These are phyloP conservation scores for Penicillium hesseltinei DNA, from an alignment of 2,329 filamentous ascomycete genomes.

Conservation along the genomic window DNA sequence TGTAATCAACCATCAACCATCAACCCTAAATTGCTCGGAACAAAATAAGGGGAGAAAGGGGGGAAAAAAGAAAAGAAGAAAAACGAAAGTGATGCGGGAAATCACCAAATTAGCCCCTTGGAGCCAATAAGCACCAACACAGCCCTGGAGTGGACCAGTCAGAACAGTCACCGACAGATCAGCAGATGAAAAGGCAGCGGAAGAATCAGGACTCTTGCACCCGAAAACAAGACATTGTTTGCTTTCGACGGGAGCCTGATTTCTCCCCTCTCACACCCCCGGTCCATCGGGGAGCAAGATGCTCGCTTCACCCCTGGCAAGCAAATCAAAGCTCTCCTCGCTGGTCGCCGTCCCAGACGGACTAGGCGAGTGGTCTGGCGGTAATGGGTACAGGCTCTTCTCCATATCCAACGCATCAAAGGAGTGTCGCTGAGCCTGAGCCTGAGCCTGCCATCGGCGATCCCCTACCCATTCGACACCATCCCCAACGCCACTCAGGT, in stretches of 20 bases:
- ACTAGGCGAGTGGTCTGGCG: conserved; percentile 28
- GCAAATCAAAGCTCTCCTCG: conserved; percentile 50
- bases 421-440: neutral
- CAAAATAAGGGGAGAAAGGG: neutral
- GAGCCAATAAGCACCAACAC: conserved; percentile 1
- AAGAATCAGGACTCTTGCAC: conserved; percentile 5
- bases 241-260: conserved; percentile 9
- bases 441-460: conserved; percentile 28
- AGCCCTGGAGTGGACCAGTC: neutral
- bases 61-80: neutral
- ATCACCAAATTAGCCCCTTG: neutral
- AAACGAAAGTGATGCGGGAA: neutral
- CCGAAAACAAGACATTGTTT: conserved; percentile 8
- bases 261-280: conserved; percentile 3
- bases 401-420: neutral
- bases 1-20: neutral
- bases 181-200: conserved; percentile 2
- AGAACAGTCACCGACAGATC: conserved; percentile 1
- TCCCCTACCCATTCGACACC: conserved; percentile 45
- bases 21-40: neutral
- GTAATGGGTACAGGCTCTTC: conserved; percentile 10
- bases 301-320: conserved; percentile 46
- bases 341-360: conserved; percentile 43
- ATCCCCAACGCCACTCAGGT: conserved; percentile 35
- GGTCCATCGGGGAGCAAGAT: conserved; percentile 32